Percentiles rank a stretch among this genome's conserved stretches.
Conservation (phyloP, 192 early-diverging fungal genomes). For the Backusella macrospora region DNA sequence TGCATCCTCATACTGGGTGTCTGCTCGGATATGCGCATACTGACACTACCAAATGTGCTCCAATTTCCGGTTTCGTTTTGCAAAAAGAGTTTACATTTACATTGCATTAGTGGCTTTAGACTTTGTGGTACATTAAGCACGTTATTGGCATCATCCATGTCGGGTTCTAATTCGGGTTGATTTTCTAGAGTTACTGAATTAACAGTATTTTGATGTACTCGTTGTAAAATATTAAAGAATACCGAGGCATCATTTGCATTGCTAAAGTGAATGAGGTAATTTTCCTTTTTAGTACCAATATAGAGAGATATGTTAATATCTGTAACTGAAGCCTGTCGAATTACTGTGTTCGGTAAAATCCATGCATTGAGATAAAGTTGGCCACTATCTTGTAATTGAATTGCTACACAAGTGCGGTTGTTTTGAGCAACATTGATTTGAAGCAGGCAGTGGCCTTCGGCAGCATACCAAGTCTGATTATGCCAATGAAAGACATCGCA, state of each 20-base stretch:
- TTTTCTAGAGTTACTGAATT: not conserved
- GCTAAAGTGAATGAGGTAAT: constrained; percentile 50
- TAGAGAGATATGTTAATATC: constrained; percentile 54
- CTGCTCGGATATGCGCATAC: constrained; percentile 53
- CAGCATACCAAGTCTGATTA: constrained; percentile 50
- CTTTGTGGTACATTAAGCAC: constrained; percentile 35
- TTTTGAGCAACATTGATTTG: constrained; percentile 47
- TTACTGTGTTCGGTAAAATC: constrained; percentile 50
- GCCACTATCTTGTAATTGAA: constrained; percentile 39
- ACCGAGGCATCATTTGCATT: constrained; percentile 40
- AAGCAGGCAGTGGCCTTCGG: constrained; percentile 49
- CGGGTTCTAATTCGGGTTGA: not conserved
- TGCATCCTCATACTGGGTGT: constrained; percentile 51
- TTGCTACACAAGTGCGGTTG: constrained; percentile 48
- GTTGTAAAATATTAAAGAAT: constrained; percentile 41
- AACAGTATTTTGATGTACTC: constrained; percentile 30
- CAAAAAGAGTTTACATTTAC: constrained; percentile 52
- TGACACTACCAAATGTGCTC: constrained; percentile 47
- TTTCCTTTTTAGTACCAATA: constrained; percentile 50
- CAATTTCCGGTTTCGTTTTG: constrained; percentile 58
- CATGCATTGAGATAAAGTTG: constrained; percentile 60
- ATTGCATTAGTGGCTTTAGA: constrained; percentile 43
- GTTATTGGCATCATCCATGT: not conserved
- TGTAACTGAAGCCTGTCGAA: constrained; percentile 47
- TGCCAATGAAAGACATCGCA: constrained; percentile 61